Conservation (phyloP, 139 green algal genomes). For the Trebouxia sp. region DNA sequence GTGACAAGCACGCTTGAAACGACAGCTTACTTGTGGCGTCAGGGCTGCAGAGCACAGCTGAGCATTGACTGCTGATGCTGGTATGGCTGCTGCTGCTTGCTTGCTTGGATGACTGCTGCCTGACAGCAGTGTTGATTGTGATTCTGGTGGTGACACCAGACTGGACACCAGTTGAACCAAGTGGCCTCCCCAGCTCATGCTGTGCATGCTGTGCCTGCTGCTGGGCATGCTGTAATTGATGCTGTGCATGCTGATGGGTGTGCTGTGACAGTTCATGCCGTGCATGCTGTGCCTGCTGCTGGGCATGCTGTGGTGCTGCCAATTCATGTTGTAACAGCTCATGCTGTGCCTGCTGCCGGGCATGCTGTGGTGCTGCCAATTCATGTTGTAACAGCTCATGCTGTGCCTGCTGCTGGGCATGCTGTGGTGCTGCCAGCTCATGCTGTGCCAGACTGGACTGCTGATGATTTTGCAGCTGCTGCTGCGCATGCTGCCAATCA, state of each 20-base stretch:
- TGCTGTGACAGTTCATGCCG: too few species aligned
- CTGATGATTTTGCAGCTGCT: neutral
- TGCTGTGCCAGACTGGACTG: neutral
- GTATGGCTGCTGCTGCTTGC: neutral
- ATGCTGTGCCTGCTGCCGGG: conserved; percentile 1
- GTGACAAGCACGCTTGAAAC: neutral
- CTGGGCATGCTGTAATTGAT: neutral
- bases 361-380: neutral
- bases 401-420: neutral
- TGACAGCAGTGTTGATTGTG: neutral
- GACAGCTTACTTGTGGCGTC: neutral
- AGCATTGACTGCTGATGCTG: neutral
- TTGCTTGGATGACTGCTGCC: neutral
- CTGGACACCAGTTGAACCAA: neutral
- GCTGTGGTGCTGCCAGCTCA: neutral
- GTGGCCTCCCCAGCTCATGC: neutral
- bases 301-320: too few species aligned
- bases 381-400: neutral
- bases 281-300: neutral
- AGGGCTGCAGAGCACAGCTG: neutral
- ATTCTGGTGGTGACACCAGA: neutral
- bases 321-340: too few species aligned
- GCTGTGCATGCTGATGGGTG: too few species aligned
- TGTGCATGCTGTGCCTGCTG: neutral
- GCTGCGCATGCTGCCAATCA: too few species aligned